A percentile compares a stretch with the other conserved stretches of the same genome.
Evolutionary conservation across 805 yeast species (phyloP).

Genomic region (Nakazawaea ishiwadae): DNA sequence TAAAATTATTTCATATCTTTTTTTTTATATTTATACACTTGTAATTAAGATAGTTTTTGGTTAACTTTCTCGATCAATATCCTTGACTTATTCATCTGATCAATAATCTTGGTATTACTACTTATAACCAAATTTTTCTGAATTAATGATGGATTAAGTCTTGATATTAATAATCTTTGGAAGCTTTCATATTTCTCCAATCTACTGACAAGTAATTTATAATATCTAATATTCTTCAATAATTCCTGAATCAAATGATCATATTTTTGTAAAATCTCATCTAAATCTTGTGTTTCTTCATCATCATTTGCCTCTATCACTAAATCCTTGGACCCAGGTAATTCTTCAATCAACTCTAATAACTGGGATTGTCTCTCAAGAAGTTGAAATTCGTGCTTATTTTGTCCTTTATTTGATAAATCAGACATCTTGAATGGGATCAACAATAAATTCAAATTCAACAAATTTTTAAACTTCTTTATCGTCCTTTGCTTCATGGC

Average conservation of each 20-base stretch:
- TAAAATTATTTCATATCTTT: neutral
- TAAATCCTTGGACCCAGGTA: constrained; percentile 21
- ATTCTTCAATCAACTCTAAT: constrained; percentile 21
- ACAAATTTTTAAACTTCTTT: constrained; percentile 17
- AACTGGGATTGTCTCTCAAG: constrained; percentile 20
- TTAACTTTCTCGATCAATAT: constrained; percentile 13
- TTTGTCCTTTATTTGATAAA: constrained; percentile 13
- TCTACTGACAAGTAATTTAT: constrained; percentile 15
- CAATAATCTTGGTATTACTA: constrained; percentile 19
- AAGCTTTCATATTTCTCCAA: constrained; percentile 16
- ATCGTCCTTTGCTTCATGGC: constrained; percentile 17
- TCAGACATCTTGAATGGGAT: constrained; percentile 22
- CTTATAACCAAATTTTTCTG: constrained; percentile 20
- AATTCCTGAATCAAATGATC: constrained; percentile 17
- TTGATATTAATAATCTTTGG: constrained; percentile 4
- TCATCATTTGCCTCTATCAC: constrained; percentile 8
- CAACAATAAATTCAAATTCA: constrained; percentile 23
- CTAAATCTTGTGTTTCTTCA: constrained; percentile 4
- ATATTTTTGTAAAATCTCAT: constrained; percentile 20
- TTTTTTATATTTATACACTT: neutral
- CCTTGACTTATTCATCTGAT: constrained; percentile 17
- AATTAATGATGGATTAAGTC: constrained; percentile 12
- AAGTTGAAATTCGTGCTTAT: constrained; percentile 20
- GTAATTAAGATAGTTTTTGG: constrained; percentile 13
- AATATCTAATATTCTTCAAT: constrained; percentile 14